Base-by-base conservation (phyloP, 73 alveolate species). In the Paramecium caudatum region DNA sequence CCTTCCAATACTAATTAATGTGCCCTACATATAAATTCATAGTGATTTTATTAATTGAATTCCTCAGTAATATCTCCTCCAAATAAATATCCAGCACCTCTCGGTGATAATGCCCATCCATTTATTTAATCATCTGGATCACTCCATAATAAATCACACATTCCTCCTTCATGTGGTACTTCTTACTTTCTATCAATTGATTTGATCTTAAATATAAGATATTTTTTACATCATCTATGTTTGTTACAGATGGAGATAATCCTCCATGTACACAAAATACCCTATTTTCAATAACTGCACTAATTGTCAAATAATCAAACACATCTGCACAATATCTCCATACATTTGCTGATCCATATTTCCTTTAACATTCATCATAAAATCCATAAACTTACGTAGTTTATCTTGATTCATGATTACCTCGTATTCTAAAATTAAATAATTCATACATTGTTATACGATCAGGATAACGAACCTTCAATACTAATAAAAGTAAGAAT, bases 1-100 rank as follows among this genome's bases (percentile, higher is more conserved):
- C 99, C 99, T 46, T 97, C 98, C 80, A 90, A 78, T 27, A 95
- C 97, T 33, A 97, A 92, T 90, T 97, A 98, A 91, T 97, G 99
- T 45, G 99, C 98, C 45, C 99, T 91, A 55, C 98, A 94, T 62
- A 97, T 91, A 36, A 95, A 91, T 46, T 95, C 97, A 21, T 96
- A 61, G 25, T 92, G 94, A 91, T 97, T 97, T 19, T 94, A 91
- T 34, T 91, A 92, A 80, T 94, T 95, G 94, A 96, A 97, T 82
- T 96, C 96, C 46, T 91, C 83, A 6, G 96, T 94, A 7, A 95
- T 97, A 69, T 93, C 94, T 50, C 90, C 81, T 27, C 98, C 98
- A 55, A 94, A 94, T n/a, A 91, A 63, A 92, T 94, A 94, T 25
- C 96, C 98, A 10, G 96, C 96, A 15, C 96, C 96, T 84, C 96